Evolutionary conservation across 2,329 filamentous ascomycete genomes (phyloP).

Genomic region (Colletotrichum sp.): DNA sequence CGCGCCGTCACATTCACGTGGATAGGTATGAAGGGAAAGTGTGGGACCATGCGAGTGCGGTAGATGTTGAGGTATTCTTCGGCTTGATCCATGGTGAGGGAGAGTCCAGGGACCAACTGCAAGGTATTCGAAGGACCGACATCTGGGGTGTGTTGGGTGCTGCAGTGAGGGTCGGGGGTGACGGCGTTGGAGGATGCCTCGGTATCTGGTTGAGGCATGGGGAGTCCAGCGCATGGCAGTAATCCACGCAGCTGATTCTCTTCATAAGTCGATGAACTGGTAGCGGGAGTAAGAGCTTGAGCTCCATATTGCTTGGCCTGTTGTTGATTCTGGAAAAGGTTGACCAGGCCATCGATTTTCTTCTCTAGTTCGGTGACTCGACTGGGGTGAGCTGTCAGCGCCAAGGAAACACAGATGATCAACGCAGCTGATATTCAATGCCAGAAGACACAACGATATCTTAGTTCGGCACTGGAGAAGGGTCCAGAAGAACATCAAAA

Average conservation of each 20-base stretch:
- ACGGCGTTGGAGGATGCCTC: background rate
- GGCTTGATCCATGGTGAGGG: constrained; percentile 36
- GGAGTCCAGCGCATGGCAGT: background rate
- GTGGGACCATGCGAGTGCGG: constrained; percentile 32
- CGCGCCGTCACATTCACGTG: constrained; percentile 25
- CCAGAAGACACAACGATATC: background rate
- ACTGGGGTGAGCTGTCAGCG: constrained; percentile 22
- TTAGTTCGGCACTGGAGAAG: background rate
- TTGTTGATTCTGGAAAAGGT: constrained; percentile 36
- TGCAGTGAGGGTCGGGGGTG: background rate
- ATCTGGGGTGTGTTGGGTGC: background rate
- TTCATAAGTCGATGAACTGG: background rate
- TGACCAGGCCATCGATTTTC: constrained; percentile 45
- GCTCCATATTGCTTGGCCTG: background rate
- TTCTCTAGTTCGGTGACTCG: constrained; percentile 42
- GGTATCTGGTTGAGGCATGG: background rate
- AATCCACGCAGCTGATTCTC: background rate
- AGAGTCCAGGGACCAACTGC: constrained; percentile 37
- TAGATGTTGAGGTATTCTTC: constrained; percentile 36
- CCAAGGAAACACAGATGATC: background rate
- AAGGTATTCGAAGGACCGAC: background rate
- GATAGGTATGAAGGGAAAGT: constrained; percentile 44
- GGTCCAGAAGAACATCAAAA: background rate
- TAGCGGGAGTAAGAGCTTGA: background rate
- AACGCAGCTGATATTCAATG: background rate